phyloP scores from a whole-genome alignment of 2,329 filamentous ascomycete species.

The Lasiodiplodia gonubiensis region DNA sequence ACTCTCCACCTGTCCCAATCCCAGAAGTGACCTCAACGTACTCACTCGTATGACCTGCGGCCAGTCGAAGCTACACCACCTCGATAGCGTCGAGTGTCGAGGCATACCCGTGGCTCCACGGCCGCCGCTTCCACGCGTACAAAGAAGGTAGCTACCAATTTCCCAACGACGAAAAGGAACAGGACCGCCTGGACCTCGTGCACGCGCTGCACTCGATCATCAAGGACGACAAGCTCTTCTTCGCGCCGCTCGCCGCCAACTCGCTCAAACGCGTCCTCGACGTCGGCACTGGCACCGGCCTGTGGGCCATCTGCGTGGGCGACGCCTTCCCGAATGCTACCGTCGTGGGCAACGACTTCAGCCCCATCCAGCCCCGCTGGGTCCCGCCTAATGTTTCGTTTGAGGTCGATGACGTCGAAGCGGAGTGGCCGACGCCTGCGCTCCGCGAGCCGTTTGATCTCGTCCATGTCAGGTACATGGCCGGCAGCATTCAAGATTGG shows the following conservation, averaged over 20 bases:
- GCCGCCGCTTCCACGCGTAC: constrained; percentile 47
- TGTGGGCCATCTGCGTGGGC: constrained; percentile 38
- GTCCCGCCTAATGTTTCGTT: constrained; percentile 63
- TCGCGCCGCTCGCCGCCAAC: constrained; percentile 31
- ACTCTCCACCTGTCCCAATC: not conserved
- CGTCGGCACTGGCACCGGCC: constrained; percentile 39
- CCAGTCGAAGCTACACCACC: constrained; percentile 33
- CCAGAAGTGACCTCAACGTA: no score
- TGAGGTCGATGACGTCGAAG: constrained; percentile 48
- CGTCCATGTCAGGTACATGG: constrained; percentile 41
- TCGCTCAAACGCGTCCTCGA: constrained; percentile 33
- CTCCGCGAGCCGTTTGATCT: constrained; percentile 36
- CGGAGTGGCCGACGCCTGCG: constrained; percentile 38
- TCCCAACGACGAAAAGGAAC: constrained; percentile 27
- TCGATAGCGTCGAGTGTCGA: constrained; percentile 29
- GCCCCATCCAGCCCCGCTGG: constrained; percentile 56
- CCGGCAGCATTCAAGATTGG: constrained; percentile 41
- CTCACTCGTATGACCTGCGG: no score
- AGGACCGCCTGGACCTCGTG: constrained; percentile 28
- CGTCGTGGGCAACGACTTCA: constrained; percentile 52
- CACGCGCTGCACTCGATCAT: constrained; percentile 9
- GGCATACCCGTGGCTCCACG: constrained; percentile 34
- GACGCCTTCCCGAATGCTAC: constrained; percentile 40
- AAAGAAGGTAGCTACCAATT: constrained; percentile 41
- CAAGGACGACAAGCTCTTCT: constrained; percentile 30